Percentiles rank a stretch among this genome's conserved stretches.
Evolutionary conservation across 2,329 filamentous ascomycete species (phyloP).

Genomic region (Talaromyces rugulosus): DNA sequence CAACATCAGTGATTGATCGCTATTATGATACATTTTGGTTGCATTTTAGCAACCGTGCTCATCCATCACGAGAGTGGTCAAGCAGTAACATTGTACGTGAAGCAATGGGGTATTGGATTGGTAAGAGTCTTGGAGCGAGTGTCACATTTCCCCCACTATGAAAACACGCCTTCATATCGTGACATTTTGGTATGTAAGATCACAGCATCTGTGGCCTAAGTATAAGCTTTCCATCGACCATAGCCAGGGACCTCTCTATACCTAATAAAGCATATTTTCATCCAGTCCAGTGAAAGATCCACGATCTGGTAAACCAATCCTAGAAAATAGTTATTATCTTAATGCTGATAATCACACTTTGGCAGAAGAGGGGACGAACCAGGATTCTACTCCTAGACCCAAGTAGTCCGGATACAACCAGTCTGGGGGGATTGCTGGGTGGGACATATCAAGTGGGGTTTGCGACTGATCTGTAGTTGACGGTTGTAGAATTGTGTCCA

Average conservation of each 20-base stretch:
- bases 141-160: conserved; percentile 17
- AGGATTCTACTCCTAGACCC: conserved; percentile 10
- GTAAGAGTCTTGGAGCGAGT: conserved; percentile 17
- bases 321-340: background rate
- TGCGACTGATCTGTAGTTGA: conserved; percentile 2
- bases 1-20: conserved; percentile 22
- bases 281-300: conserved; percentile 11
- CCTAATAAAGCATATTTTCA: conserved; percentile 12
- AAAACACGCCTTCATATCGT: background rate
- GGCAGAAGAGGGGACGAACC: background rate
- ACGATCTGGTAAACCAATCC: conserved; percentile 12
- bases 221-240: too few species aligned
- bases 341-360: background rate
- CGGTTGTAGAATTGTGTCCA: conserved; percentile 12
- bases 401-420: conserved; percentile 11
- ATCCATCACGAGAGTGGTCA: conserved; percentile 21
- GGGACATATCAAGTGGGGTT: conserved; percentile 5
- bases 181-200: background rate
- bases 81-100: conserved; percentile 19
- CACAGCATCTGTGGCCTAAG: too few species aligned
- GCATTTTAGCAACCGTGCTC: conserved; percentile 22
- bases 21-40: conserved; percentile 21
- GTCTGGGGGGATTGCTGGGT: conserved; percentile 4
- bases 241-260: too few species aligned
- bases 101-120: conserved; percentile 23